Conservation (phyloP, 768 basidiomycete genomes). For the Exidia glandulosa region DNA sequence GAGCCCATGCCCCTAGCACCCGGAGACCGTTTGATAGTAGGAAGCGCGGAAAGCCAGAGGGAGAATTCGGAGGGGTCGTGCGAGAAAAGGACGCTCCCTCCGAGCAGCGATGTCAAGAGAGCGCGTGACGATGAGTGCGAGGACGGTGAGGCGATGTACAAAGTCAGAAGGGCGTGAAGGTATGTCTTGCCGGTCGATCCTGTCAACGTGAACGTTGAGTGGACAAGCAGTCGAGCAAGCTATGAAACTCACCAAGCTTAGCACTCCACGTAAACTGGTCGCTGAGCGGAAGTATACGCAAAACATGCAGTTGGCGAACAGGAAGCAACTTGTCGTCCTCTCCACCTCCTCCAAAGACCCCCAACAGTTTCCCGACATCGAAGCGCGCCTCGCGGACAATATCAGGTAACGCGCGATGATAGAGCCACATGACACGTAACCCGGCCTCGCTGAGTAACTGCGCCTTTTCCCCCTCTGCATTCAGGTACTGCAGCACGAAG, state of each 20-base stretch:
- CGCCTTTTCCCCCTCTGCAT: conserved; percentile 10
- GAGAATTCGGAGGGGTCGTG: conserved; percentile 59
- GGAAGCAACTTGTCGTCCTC: conserved; percentile 36
- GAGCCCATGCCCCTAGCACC: conserved; percentile 23
- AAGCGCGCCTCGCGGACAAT: conserved; percentile 72
- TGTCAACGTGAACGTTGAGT: not conserved
- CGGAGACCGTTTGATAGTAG: conserved; percentile 29
- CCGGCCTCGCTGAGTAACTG: conserved; percentile 69
- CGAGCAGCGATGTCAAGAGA: conserved; percentile 57
- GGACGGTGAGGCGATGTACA: conserved; percentile 39
- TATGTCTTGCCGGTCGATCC: conserved; percentile 39
- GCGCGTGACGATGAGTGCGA: conserved; percentile 37
- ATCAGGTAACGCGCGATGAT: conserved; percentile 64
- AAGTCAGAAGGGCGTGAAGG: conserved; percentile 59
- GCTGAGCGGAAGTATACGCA: conserved; percentile 61
- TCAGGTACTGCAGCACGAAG: conserved; percentile 28
- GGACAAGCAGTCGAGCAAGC: conserved; percentile 16
- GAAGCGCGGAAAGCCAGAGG: conserved; percentile 64
- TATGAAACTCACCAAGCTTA: conserved; percentile 27
- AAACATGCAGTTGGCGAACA: conserved; percentile 53
- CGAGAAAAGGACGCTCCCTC: conserved; percentile 68
- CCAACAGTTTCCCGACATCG: conserved; percentile 73
- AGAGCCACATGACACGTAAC: conserved; percentile 73
- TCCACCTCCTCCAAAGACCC: conserved; percentile 28
- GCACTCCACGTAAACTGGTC: conserved; percentile 72